Evolutionary conservation across 2,329 filamentous ascomycete genomes (phyloP).

Genomic region (Septoria petroselini): DNA sequence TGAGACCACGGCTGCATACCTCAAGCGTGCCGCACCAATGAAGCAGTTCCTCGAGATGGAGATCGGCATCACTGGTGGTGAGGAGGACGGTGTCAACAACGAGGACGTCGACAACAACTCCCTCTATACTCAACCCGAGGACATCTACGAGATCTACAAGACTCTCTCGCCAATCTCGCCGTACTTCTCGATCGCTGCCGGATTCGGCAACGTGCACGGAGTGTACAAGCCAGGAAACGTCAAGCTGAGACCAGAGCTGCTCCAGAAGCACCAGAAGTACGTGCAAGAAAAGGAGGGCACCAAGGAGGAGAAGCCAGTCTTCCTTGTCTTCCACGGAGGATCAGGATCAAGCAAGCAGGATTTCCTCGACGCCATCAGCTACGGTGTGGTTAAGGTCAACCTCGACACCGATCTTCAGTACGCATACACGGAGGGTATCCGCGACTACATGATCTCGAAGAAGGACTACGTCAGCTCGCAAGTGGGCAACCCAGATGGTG

Average conservation of each 20-base stretch:
- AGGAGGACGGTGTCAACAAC: slow-evolving; percentile 99
- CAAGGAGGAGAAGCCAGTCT: slow-evolving; percentile 84
- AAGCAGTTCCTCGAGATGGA: slow-evolving; percentile 99
- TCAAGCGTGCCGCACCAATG: slow-evolving; percentile 91
- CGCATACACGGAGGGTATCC: slow-evolving; percentile 87
- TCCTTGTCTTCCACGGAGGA: slow-evolving; percentile 99
- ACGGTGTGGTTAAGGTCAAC: slow-evolving; percentile 99
- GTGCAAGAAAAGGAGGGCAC: slow-evolving; percentile 75
- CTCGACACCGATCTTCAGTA: slow-evolving; percentile 97
- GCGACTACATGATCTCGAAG: slow-evolving; percentile 91
- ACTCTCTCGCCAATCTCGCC: slow-evolving; percentile 79
- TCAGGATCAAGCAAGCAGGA: slow-evolving; percentile 88
- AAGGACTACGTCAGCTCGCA: slow-evolving; percentile 86
- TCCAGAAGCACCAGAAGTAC: slow-evolving; percentile 92
- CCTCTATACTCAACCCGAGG: slow-evolving; percentile 96
- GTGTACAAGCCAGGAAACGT: slow-evolving; percentile 99
- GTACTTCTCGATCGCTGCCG: slow-evolving; percentile 97
- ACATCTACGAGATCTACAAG: slow-evolving; percentile 89
- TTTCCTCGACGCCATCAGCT: slow-evolving; percentile 81
- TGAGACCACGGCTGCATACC: slow-evolving; percentile 84
- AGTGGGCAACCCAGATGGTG: slow-evolving; percentile 93
- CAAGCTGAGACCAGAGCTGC: slow-evolving; percentile 90
- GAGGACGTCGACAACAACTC: slow-evolving; percentile 95
- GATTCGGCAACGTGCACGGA: slow-evolving; percentile 98
- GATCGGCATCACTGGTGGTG: slow-evolving; percentile 92